phyloP scores from a whole-genome alignment of 768 basidiomycete species.

The Fomitopsis pulvina region DNA sequence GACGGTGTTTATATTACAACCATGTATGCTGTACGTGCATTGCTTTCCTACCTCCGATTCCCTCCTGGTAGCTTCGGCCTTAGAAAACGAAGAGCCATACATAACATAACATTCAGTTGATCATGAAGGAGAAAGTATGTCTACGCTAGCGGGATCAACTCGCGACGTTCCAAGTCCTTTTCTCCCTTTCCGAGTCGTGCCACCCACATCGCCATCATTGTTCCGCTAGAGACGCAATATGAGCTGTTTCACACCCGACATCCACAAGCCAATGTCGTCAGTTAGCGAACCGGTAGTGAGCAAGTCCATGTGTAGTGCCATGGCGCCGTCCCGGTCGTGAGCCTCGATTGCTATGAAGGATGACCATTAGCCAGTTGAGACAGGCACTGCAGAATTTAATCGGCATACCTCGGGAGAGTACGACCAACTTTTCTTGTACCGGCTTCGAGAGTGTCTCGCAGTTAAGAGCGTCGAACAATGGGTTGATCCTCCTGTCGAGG shows the following conservation, averaged over 20 bases:
- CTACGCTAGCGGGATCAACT: not conserved
- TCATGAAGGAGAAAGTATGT: too few relatives aligned
- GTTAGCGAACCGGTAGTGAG: slow-evolving; percentile 74
- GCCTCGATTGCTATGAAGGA: slow-evolving; percentile 74
- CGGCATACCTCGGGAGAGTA: slow-evolving; percentile 63
- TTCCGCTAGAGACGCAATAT: slow-evolving; percentile 54
- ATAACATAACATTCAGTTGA: too few relatives aligned
- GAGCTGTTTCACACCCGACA: slow-evolving; percentile 87
- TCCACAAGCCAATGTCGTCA: slow-evolving; percentile 80
- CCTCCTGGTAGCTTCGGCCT: too few relatives aligned
- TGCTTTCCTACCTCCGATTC: too few relatives aligned
- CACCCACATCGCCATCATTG: not conserved
- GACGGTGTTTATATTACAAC: too few relatives aligned
- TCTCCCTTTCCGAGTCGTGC: not conserved
- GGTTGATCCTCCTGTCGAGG: slow-evolving; percentile 78
- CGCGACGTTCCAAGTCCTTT: too few relatives aligned
- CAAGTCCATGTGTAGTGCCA: slow-evolving; percentile 81
- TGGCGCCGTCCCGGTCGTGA: slow-evolving; percentile 68
- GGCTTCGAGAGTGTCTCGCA: slow-evolving; percentile 72
- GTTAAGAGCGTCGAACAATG: slow-evolving; percentile 88
- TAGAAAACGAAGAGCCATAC: too few relatives aligned
- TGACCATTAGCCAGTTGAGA: too few relatives aligned
- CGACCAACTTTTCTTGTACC: slow-evolving; percentile 65
- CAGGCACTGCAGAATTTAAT: not conserved
- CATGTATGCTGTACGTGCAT: too few relatives aligned